Conservation (phyloP, 2,329 filamentous ascomycete genomes). For the Pleoardoris graminearum region DNA sequence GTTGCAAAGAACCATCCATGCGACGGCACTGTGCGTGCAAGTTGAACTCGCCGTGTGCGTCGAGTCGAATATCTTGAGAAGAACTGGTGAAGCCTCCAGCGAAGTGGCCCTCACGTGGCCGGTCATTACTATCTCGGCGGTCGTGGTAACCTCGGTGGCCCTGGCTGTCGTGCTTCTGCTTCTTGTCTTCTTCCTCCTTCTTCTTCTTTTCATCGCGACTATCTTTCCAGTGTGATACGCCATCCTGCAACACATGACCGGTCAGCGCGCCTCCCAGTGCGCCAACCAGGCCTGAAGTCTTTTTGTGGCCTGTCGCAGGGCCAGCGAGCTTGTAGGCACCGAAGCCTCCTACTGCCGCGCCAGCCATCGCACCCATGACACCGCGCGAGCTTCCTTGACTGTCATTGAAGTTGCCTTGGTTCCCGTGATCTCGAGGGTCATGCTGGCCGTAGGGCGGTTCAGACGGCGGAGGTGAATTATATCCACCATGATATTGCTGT, state of each 20-base stretch:
- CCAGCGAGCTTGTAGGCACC: conserved; percentile 32
- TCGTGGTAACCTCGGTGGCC: not conserved
- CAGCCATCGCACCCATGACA: conserved; percentile 31
- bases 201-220: conserved; percentile 35
- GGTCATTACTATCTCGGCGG: conserved; percentile 9
- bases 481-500: conserved; percentile 2
- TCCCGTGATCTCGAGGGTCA: conserved; percentile 10
- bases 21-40: conserved; percentile 32
- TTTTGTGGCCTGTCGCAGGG: conserved; percentile 28
- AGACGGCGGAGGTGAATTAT: conserved; percentile 1
- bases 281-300: conserved; percentile 26
- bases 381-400: conserved; percentile 26
- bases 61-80: conserved; percentile 29
- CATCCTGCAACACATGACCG: conserved; percentile 30
- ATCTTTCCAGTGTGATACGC: conserved; percentile 28
- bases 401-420: conserved; percentile 10
- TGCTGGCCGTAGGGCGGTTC: conserved; percentile 2
- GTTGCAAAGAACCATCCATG: conserved; percentile 27
- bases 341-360: conserved; percentile 32
- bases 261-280: conserved; percentile 31
- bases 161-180: conserved; percentile 21
- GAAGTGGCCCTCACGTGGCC: conserved; percentile 22
- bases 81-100: conserved; percentile 31
- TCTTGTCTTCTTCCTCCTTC: conserved; percentile 23
- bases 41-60: conserved; percentile 31